A percentile compares a stretch with the other conserved stretches of the same genome.
Conservation (phyloP, 116 monocot genomes). For the Thalassia testudinum region DNA sequence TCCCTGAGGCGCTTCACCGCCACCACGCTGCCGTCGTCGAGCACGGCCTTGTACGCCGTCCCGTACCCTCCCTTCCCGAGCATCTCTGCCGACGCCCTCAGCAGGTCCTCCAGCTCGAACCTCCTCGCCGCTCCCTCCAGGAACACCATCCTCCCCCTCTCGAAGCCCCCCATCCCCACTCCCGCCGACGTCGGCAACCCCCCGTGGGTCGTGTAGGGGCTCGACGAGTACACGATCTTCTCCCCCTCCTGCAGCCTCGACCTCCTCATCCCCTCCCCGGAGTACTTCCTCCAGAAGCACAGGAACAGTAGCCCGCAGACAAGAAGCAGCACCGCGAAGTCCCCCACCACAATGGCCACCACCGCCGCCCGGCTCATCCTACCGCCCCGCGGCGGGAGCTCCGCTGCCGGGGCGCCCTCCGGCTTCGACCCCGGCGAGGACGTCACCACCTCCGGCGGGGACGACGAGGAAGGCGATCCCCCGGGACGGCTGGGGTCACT, state of each 20-base stretch:
- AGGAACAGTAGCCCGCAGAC: slow-evolving; percentile 58
- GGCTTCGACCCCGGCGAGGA: slow-evolving; percentile 7
- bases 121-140: slow-evolving; percentile 31
- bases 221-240: slow-evolving; percentile 82
- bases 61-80: slow-evolving; percentile 78
- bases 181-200: slow-evolving; percentile 7
- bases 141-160: slow-evolving; percentile 76
- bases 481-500: slow-evolving; percentile 16
- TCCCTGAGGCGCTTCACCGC: slow-evolving; percentile 76
- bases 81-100: slow-evolving; percentile 78
- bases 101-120: slow-evolving; percentile 80
- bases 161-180: slow-evolving; percentile 10
- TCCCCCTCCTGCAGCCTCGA: slow-evolving; percentile 54
- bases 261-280: slow-evolving; percentile 4
- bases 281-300: slow-evolving; percentile 77
- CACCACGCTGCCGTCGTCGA: slow-evolving; percentile 56
- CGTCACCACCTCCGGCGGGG: slow-evolving; percentile 2
- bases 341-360: slow-evolving; percentile 55
- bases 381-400: not conserved
- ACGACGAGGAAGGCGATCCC: slow-evolving; percentile 4
- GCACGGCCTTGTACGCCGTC: slow-evolving; percentile 77
- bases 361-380: slow-evolving; percentile 58
- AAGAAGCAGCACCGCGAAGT: slow-evolving; percentile 39
- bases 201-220: slow-evolving; percentile 21
- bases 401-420: not conserved